A percentile compares a stretch with the other conserved stretches of the same genome.
Conservation (phyloP, 1,139 yeast species). For the Protomyces gravidus region DNA sequence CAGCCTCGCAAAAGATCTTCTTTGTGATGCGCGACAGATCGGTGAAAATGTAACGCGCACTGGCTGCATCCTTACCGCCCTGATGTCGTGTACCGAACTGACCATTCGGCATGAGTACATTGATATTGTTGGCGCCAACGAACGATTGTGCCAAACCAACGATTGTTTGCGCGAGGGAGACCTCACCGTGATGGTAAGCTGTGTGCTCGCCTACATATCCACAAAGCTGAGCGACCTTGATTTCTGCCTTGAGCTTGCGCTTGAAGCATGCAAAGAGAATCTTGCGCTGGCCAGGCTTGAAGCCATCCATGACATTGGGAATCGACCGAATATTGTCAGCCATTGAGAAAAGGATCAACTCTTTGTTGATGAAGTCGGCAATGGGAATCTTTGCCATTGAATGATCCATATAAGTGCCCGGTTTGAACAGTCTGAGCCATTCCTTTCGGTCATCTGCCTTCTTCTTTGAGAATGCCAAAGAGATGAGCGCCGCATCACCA, state of each 20-base stretch:
- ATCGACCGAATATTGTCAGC: slow-evolving; percentile 95
- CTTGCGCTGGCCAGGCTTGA: slow-evolving; percentile 96
- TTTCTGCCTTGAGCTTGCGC: slow-evolving; percentile 68
- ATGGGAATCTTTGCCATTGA: slow-evolving; percentile 73
- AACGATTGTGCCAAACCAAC: slow-evolving; percentile 92
- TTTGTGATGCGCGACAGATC: slow-evolving; percentile 73
- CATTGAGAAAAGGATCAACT: slow-evolving; percentile 88
- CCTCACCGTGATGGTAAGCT: slow-evolving; percentile 95
- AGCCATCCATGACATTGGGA: slow-evolving; percentile 90
- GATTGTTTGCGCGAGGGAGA: slow-evolving; percentile 79
- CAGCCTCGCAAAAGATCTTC: slow-evolving; percentile 70
- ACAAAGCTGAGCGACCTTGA: slow-evolving; percentile 85
- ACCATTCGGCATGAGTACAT: slow-evolving; percentile 84
- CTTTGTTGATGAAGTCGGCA: slow-evolving; percentile 90
- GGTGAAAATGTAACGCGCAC: slow-evolving; percentile 94
- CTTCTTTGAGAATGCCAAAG: slow-evolving; percentile 88
- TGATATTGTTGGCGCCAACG: slow-evolving; percentile 86
- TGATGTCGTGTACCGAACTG: slow-evolving; percentile 94
- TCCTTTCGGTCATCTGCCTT: slow-evolving; percentile 97
- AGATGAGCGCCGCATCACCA: slow-evolving; percentile 76
- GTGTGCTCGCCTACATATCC: slow-evolving; percentile 88
- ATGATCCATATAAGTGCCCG: slow-evolving; percentile 94
- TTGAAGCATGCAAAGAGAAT: slow-evolving; percentile 84
- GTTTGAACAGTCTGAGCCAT: slow-evolving; percentile 84
- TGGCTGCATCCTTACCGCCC: slow-evolving; percentile 99